Conservation (phyloP, 1,284 basidiomycete species). For the Sanghuangporus sanghuang region DNA sequence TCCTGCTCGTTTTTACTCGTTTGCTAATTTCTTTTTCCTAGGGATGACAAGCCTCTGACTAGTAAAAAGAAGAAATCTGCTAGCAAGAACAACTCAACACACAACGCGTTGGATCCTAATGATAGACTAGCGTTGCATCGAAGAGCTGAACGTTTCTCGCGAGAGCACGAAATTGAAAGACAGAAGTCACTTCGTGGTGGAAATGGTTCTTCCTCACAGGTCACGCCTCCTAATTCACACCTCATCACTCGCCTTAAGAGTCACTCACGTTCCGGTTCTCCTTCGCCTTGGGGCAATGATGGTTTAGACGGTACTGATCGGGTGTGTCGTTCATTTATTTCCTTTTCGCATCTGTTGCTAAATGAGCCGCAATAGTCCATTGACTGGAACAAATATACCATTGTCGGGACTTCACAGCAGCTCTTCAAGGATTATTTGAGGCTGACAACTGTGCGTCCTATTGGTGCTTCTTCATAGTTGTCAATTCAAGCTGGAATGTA, state of each 20-base stretch:
- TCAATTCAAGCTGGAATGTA: constrained; percentile 27
- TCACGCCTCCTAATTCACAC: constrained; percentile 47
- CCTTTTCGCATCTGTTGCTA: constrained; percentile 7
- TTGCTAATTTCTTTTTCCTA: constrained; percentile 20
- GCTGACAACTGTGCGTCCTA: constrained; percentile 75
- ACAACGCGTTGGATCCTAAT: constrained; percentile 42
- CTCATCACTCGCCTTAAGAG: constrained; percentile 35
- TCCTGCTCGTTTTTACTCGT: neutral
- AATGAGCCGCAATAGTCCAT: constrained; percentile 62
- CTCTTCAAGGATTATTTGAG: constrained; percentile 96
- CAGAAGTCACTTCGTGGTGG: constrained; percentile 42
- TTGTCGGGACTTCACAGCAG: constrained; percentile 85
- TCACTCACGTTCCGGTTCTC: constrained; percentile 41
- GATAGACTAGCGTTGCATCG: constrained; percentile 65
- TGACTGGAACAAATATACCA: constrained; percentile 94
- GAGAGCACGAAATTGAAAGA: constrained; percentile 77
- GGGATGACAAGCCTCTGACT: constrained; percentile 34
- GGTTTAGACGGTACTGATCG: constrained; percentile 62
- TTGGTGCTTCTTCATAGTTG: neutral
- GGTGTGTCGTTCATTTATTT: constrained; percentile 37
- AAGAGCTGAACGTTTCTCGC: constrained; percentile 71
- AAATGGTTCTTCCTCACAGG: constrained; percentile 35
- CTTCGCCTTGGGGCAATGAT: constrained; percentile 42
- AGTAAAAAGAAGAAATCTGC: constrained; percentile 59
- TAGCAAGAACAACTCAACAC: constrained; percentile 19